Conservation (phyloP, 768 basidiomycete species). For the Phlegmacium glaucopus region DNA sequence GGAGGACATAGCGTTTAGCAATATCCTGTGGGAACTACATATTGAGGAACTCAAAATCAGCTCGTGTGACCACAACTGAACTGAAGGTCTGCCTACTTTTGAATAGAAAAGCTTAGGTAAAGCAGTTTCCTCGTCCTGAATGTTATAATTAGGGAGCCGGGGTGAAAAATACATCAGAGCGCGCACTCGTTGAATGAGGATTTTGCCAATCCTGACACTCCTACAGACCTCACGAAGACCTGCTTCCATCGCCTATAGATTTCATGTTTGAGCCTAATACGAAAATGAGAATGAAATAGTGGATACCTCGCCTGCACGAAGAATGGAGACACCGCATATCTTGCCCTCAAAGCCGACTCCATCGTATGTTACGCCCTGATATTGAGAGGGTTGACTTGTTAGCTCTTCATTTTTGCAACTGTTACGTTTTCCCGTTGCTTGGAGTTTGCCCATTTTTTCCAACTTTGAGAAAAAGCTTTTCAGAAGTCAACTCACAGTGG, state of each 20-base stretch:
- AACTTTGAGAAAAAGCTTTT: neutral
- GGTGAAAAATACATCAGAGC: neutral
- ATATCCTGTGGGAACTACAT: constrained; percentile 90
- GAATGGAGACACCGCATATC: constrained; percentile 94
- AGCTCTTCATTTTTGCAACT: neutral
- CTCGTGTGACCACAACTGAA: neutral
- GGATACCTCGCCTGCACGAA: constrained; percentile 85
- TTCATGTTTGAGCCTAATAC: constrained; percentile 3
- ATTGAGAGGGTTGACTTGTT: neutral
- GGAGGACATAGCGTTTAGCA: constrained; percentile 83
- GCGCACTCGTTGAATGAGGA: constrained; percentile 89
- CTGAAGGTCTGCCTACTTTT: constrained; percentile 45
- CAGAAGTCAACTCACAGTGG: constrained; percentile 53
- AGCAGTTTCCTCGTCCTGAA: constrained; percentile 90
- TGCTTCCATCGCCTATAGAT: constrained; percentile 88
- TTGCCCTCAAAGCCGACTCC: constrained; percentile 96
- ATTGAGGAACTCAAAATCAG: neutral
- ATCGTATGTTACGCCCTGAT: constrained; percentile 74
- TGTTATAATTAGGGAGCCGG: neutral
- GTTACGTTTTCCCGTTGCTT: no score
- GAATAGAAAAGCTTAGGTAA: constrained; percentile 91
- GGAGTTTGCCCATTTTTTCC: neutral
- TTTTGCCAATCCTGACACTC: constrained; percentile 94
- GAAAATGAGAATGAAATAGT: neutral
- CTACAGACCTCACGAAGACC: constrained; percentile 95